Evolutionary conservation across 805 yeast species (phyloP), one percentile per base, ranked within the genome.

Genomic region (Ogataea philodendri): DNA sequence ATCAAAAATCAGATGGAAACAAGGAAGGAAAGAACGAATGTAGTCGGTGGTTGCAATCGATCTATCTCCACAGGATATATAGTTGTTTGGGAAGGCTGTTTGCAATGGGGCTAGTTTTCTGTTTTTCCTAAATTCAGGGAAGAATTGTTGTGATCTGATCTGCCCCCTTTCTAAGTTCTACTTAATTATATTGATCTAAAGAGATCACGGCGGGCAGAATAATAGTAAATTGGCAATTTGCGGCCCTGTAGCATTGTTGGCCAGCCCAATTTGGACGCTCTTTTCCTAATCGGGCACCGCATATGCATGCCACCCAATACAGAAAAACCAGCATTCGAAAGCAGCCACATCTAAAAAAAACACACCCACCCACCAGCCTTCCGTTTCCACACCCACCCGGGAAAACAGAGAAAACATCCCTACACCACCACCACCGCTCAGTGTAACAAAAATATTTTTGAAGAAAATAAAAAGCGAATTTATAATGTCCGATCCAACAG

Each of bases 111-210:
- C 48, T 44, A 42, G 48, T 37, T 41, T 43, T 41, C 37, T 34
- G 44, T 33, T 35, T 36, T 44, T 44, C 35, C 48, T 41, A 35
- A 39, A 37, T 44, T 41, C 34, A 39, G 45, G 48, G 44, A 39
- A 39, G 32, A 33, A 17, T 25, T 30, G 41, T 28, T 35, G 37
- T 41, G 43, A 33, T 44, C 45, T 44, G 48, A 44, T 44, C 48
- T 41, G 41, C 41, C 32, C 36, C 41, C 32, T 32, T 32, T 26
- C 33, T 20, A 18, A 23, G 19, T n/a, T 30, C 37, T 34, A 30
- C 24, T 31, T 30, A 41, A 37, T 30, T 41, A 24, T 30, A 41
- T 41, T 41, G 45, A 41, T 41, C 45, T 35, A 41, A 36, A 32
- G 30, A 37, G 41, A 41, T 41, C 45, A 33, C 20, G 26, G 28